A percentile compares a stretch with the other conserved stretches of the same genome.
Conservation (phyloP, 805 yeast species). For the Kluyveromyces dobzhanskii region DNA sequence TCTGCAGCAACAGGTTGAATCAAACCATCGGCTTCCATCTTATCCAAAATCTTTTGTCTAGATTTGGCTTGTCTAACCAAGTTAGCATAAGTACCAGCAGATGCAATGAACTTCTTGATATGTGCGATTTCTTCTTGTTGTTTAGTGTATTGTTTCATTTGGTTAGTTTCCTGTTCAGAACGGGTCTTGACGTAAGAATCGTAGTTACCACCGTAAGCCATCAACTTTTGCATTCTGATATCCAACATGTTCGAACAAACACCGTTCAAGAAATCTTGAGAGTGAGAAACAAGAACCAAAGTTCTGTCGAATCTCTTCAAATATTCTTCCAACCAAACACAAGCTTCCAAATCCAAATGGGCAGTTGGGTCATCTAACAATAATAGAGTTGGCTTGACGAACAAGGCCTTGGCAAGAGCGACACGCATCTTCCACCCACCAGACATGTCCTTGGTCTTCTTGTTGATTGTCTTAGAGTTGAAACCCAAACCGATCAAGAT, state of each 20-base stretch:
- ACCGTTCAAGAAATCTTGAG: slow-evolving; percentile 98
- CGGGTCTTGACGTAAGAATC: slow-evolving; percentile 95
- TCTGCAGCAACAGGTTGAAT: slow-evolving; percentile 89
- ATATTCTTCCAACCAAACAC: slow-evolving; percentile 99
- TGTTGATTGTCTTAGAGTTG: slow-evolving; percentile 75
- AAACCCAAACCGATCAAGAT: slow-evolving; percentile 97
- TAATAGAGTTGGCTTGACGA: slow-evolving; percentile 93
- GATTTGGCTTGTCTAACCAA: slow-evolving; percentile 98
- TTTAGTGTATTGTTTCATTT: slow-evolving; percentile 93
- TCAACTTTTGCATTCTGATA: slow-evolving; percentile 77
- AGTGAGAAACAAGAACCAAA: slow-evolving; percentile 90
- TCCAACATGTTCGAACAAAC: slow-evolving; percentile 97
- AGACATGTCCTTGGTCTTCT: slow-evolving; percentile 97
- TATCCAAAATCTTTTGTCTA: slow-evolving; percentile 97
- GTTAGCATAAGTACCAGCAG: slow-evolving; percentile 99
- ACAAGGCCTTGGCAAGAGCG: slow-evolving; percentile 93
- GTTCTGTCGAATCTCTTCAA: slow-evolving; percentile 90
- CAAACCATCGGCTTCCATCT: slow-evolving; percentile 99
- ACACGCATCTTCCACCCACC: slow-evolving; percentile 99
- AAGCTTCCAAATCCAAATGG: slow-evolving; percentile 97
- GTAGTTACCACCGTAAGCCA: slow-evolving; percentile 93
- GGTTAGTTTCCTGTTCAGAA: slow-evolving; percentile 87
- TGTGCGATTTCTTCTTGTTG: slow-evolving; percentile 99
- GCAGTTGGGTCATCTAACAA: slow-evolving; percentile 98
- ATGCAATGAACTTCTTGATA: slow-evolving; percentile 96